phyloP scores from a whole-genome alignment of 2,329 filamentous ascomycete genomes.

The Neofusicoccum sp. region DNA sequence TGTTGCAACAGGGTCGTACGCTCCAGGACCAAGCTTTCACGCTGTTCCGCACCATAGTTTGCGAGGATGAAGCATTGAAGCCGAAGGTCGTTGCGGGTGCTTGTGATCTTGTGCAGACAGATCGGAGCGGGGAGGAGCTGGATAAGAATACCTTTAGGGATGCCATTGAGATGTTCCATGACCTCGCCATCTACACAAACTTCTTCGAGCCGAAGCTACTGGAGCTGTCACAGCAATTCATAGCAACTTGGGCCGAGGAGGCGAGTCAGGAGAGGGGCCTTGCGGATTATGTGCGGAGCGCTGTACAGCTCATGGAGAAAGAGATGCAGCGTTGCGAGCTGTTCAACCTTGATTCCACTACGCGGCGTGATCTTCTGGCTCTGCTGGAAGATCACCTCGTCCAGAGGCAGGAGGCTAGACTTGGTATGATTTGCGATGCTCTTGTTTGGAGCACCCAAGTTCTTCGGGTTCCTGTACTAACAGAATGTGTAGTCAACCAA shows the following conservation, averaged over 20 bases:
- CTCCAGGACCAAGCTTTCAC: slow-evolving; percentile 78
- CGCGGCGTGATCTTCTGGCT: slow-evolving; percentile 72
- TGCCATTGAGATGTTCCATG: slow-evolving; percentile 77
- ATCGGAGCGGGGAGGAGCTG: slow-evolving; percentile 57
- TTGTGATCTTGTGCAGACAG: slow-evolving; percentile 71
- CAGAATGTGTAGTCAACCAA: slow-evolving; percentile 54
- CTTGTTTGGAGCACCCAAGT: not conserved
- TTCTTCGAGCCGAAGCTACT: slow-evolving; percentile 78
- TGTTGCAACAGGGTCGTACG: slow-evolving; percentile 72
- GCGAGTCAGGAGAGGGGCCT: slow-evolving; percentile 62
- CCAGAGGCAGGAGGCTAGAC: slow-evolving; percentile 57
- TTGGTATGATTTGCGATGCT: slow-evolving; percentile 27
- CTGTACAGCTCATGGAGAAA: slow-evolving; percentile 64
- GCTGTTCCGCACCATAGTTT: slow-evolving; percentile 67
- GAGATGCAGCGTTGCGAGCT: slow-evolving; percentile 76
- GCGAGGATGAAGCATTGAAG: slow-evolving; percentile 53
- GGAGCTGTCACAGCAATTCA: slow-evolving; percentile 64
- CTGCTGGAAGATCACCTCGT: slow-evolving; percentile 73
- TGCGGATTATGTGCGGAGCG: slow-evolving; percentile 71
- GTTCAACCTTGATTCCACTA: slow-evolving; percentile 79
- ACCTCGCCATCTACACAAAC: slow-evolving; percentile 76
- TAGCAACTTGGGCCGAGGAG: slow-evolving; percentile 66
- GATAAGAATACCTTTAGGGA: slow-evolving; percentile 68
- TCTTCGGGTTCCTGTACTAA: no score
- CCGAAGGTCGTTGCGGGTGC: slow-evolving; percentile 64